These are phyloP conservation scores for Daucus carota DNA, from an alignment of 129 eudicot species.

Conservation along the genomic window DH1_v3.0 NC_030381.2:53281001-53281500, in stretches of 20 bases:
- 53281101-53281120: slow-evolving; percentile 84
- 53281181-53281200: slow-evolving; percentile 65
- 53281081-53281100: slow-evolving; percentile 75
- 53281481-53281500: slow-evolving; percentile 60
- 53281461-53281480: slow-evolving; percentile 89
- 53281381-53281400: slow-evolving; percentile 70
- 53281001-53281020: slow-evolving; percentile 90
- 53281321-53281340: slow-evolving; percentile 84
- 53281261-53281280: slow-evolving; percentile 85
- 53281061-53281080: slow-evolving; percentile 78
- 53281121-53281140: slow-evolving; percentile 73
- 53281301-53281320: slow-evolving; percentile 77
- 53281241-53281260: slow-evolving; percentile 78
- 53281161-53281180: slow-evolving; percentile 97
- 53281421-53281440: slow-evolving; percentile 53
- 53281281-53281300: slow-evolving; percentile 90
- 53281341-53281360: slow-evolving; percentile 84
- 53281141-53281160: slow-evolving; percentile 52
- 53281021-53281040: slow-evolving; percentile 95
- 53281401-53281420: slow-evolving; percentile 92
- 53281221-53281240: slow-evolving; percentile 70
- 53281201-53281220: slow-evolving; percentile 74
- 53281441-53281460: slow-evolving; percentile 89
- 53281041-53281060: slow-evolving; percentile 87
- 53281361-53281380: slow-evolving; percentile 66